Conservation (phyloP, 2,329 filamentous ascomycete species). For the Lomentospora prolificans region DNA sequence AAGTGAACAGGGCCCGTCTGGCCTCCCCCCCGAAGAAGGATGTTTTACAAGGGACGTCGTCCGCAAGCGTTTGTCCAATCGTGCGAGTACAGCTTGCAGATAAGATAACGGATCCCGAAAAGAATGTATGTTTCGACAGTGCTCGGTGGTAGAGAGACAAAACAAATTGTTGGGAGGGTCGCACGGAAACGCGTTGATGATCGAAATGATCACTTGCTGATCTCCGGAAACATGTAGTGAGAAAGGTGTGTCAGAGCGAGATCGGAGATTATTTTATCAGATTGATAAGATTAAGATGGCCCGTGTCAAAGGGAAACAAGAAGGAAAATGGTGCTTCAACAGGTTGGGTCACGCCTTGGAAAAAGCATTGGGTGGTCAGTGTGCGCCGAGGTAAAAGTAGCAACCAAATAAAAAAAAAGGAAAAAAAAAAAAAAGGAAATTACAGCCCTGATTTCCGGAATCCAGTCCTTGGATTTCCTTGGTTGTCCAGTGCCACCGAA, state of each 20-base stretch:
- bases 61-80: not conserved
- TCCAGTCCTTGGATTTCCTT: too few species aligned
- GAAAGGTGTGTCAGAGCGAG: not conserved
- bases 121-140: too few species aligned
- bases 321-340: not conserved
- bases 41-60: not conserved
- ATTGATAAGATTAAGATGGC: not conserved
- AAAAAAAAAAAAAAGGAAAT: too few species aligned
- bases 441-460: too few species aligned
- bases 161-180: not conserved
- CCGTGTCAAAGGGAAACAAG: not conserved
- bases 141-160: not conserved
- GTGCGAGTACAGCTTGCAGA: not conserved
- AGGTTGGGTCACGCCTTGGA: too few species aligned
- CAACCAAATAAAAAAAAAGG: too few species aligned
- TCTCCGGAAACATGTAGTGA: too few species aligned
- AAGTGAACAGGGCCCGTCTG: not conserved
- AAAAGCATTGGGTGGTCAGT: not conserved
- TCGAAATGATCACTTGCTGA: not conserved
- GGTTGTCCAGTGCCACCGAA: too few species aligned
- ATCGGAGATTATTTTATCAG: constrained; percentile 1
- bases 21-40: not conserved
- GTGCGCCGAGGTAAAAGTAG: not conserved
- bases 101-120: not conserved
- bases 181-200: not conserved